phyloP scores from a whole-genome alignment of 2,329 filamentous ascomycete genomes.

The Hypoxylon sp. region DNA sequence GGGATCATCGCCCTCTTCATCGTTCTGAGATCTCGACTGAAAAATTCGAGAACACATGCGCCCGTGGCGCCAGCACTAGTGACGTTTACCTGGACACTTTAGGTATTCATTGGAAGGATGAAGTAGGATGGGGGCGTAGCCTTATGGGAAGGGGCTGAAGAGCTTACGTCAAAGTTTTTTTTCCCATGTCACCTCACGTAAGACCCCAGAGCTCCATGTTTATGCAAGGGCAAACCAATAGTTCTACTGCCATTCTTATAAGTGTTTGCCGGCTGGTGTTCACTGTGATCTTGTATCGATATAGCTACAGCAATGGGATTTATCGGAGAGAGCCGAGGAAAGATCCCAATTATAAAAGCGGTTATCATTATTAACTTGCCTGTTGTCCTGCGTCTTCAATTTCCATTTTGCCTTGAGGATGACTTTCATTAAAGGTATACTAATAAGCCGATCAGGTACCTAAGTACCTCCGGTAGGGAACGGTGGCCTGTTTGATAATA shows the following conservation, averaged over 20 bases:
- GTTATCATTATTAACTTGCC: background rate
- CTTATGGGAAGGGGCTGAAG: conserved; percentile 36
- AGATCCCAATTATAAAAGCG: conserved; percentile 1
- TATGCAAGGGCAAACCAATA: conserved; percentile 37
- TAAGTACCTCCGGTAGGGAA: conserved; percentile 6
- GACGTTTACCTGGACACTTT: background rate
- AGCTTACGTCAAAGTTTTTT: conserved; percentile 27
- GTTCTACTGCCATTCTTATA: background rate
- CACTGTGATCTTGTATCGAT: background rate
- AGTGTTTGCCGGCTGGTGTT: background rate
- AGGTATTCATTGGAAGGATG: conserved; percentile 3
- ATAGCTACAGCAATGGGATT: conserved; percentile 1
- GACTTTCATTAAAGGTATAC: conserved; percentile 6
- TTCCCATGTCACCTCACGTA: conserved; percentile 21
- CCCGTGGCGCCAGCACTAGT: background rate
- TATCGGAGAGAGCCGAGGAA: conserved; percentile 9
- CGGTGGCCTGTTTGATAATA: conserved; percentile 37
- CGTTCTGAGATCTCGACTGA: background rate
- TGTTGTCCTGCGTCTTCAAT: background rate
- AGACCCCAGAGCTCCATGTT: conserved; percentile 8
- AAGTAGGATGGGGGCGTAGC: conserved; percentile 23
- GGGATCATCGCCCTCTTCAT: background rate
- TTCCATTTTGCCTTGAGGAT: background rate
- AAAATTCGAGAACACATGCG: background rate
- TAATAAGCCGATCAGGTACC: conserved; percentile 12